Evolutionary conservation across 345 rosid species (phyloP).

Genomic region (Pugionium cornutum): DNA sequence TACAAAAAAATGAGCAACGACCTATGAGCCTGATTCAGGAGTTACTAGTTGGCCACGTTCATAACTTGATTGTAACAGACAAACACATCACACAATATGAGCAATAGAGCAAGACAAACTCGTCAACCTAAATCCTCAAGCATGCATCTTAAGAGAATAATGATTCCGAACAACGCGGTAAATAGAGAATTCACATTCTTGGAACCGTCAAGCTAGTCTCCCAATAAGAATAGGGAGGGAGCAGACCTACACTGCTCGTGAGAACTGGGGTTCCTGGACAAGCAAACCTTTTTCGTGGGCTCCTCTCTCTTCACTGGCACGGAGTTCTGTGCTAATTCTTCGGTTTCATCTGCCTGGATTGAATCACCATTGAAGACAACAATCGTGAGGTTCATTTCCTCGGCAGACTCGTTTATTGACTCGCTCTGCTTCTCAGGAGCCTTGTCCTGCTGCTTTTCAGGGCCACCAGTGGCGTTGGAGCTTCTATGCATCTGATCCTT

Average conservation of each 20-base stretch:
- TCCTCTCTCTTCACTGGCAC: constrained; percentile 39
- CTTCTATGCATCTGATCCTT: constrained; percentile 46
- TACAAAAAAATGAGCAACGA: neutral
- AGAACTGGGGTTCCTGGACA: constrained; percentile 59
- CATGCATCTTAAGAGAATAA: neutral
- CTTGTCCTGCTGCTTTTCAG: constrained; percentile 53
- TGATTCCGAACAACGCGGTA: neutral
- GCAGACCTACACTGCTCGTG: constrained; percentile 70
- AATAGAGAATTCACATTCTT: constrained; percentile 1
- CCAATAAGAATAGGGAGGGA: neutral
- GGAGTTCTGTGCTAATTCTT: constrained; percentile 30
- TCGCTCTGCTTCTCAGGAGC: constrained; percentile 29
- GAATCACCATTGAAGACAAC: constrained; percentile 54
- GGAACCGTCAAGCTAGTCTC: neutral
- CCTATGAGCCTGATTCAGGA: neutral
- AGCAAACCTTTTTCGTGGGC: constrained; percentile 52
- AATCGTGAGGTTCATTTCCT: constrained; percentile 41
- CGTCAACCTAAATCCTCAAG: neutral
- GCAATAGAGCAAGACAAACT: neutral
- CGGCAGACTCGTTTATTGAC: constrained; percentile 25
- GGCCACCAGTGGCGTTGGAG: constrained; percentile 41
- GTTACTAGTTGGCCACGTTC: neutral
- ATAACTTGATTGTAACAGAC: constrained; percentile 18
- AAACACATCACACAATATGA: constrained; percentile 7
- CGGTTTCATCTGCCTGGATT: constrained; percentile 29